These are phyloP conservation scores for Emmonsiellopsis sp. DNA, from an alignment of 2,329 filamentous ascomycete genomes.

Conservation along the genomic window DNA sequence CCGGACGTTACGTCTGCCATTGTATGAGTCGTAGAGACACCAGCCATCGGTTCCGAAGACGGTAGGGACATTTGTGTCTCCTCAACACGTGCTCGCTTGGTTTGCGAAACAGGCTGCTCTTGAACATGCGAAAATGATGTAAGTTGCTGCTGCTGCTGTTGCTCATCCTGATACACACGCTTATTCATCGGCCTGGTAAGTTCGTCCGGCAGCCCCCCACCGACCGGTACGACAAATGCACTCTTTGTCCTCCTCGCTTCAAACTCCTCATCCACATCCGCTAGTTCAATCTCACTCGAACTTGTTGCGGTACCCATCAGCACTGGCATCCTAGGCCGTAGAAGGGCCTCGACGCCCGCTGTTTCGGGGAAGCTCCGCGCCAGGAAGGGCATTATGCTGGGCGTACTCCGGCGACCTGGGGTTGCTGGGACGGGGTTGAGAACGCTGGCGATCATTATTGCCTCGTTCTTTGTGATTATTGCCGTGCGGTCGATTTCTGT, in stretches of 20 bases:
- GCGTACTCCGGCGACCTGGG: constrained; percentile 52
- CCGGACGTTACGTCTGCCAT: background rate
- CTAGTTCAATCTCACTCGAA: constrained; percentile 18
- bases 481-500: constrained; percentile 72
- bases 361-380: constrained; percentile 55
- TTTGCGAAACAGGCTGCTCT: constrained; percentile 5
- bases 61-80: background rate
- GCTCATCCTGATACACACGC: constrained; percentile 18
- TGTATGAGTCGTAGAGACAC: background rate
- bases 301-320: constrained; percentile 23
- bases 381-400: constrained; percentile 74
- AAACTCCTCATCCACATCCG: constrained; percentile 19
- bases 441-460: constrained; percentile 72
- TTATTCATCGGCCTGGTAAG: constrained; percentile 14
- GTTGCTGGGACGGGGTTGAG: constrained; percentile 64
- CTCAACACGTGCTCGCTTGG: constrained; percentile 6
- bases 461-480: constrained; percentile 58
- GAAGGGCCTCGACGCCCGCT: constrained; percentile 61
- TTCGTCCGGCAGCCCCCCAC: constrained; percentile 6
- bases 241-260: background rate
- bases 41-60: background rate
- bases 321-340: constrained; percentile 45
- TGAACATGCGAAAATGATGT: background rate
- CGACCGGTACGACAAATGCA: background rate
- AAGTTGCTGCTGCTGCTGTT: constrained; percentile 10